A percentile compares a stretch with the other conserved stretches of the same genome.
phyloP scores from a whole-genome alignment of 2,329 filamentous ascomycete genomes.

The Colletotrichum magnum region DNA sequence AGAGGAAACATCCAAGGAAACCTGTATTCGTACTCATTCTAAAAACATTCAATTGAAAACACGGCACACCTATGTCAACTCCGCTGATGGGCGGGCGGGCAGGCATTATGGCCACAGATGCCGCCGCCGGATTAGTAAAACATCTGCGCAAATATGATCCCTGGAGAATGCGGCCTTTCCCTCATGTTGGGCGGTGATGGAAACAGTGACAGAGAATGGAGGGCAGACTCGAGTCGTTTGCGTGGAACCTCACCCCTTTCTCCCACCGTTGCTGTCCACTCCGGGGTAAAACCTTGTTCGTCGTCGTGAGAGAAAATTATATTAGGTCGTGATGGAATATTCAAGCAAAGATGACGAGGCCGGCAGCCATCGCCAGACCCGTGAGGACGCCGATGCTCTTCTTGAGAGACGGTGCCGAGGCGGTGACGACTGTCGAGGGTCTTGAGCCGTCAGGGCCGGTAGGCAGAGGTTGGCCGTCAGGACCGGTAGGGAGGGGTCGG shows the following conservation, averaged over 20 bases:
- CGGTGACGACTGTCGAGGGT: conserved; percentile 23
- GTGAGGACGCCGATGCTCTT: conserved; percentile 46
- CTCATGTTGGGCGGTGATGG: not conserved
- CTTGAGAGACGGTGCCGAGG: conserved; percentile 45
- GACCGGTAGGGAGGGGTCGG: not conserved
- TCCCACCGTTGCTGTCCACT: not conserved
- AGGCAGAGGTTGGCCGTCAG: not conserved
- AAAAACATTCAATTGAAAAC: conserved; percentile 25
- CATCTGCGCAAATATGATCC: conserved; percentile 7
- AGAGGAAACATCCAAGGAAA: conserved; percentile 7
- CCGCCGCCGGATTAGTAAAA: conserved; percentile 25
- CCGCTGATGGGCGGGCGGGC: conserved; percentile 8
- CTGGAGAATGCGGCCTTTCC: not conserved
- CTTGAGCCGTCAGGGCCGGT: not conserved
- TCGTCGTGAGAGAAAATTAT: conserved; percentile 26
- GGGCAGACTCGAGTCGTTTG: not conserved
- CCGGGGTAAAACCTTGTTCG: not conserved
- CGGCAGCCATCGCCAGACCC: conserved; percentile 47
- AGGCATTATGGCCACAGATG: conserved; percentile 24
- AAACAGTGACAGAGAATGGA: not conserved
- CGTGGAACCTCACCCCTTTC: not conserved
- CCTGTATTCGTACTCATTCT: conserved; percentile 35
- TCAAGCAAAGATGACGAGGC: conserved; percentile 25
- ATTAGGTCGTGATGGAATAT: conserved; percentile 9
- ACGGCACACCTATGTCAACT: conserved; percentile 30